A percentile compares a stretch with the other conserved stretches of the same genome.
Conservation (phyloP, 805 yeast species). For the Kluyveromyces wickerhamii region DNA sequence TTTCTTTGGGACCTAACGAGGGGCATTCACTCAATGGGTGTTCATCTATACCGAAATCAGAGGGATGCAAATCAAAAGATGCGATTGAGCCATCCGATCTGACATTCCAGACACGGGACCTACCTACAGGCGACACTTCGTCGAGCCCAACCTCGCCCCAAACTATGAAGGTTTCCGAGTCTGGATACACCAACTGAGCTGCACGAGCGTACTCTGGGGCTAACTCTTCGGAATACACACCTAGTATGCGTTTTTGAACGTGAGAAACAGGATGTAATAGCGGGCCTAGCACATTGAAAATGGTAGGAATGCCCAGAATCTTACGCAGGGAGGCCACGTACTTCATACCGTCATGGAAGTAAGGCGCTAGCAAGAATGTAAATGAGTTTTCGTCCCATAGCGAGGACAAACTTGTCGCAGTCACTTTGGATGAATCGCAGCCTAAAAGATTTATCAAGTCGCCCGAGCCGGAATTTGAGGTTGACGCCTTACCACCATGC, state of each 20-base stretch:
- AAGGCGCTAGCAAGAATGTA: conserved; percentile 84
- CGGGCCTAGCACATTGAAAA: conserved; percentile 92
- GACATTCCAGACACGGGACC: conserved; percentile 72
- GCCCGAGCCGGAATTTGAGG: conserved; percentile 90
- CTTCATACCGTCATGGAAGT: conserved; percentile 89
- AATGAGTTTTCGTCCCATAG: conserved; percentile 40
- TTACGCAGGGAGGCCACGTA: conserved; percentile 72
- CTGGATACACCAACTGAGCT: conserved; percentile 45
- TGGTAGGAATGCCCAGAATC: conserved; percentile 79
- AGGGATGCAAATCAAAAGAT: conserved; percentile 48
- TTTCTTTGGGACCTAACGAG: conserved; percentile 82
- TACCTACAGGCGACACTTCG: conserved; percentile 87
- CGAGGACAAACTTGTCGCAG: conserved; percentile 48
- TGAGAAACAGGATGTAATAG: conserved; percentile 82
- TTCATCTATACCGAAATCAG: conserved; percentile 72
- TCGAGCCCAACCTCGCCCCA: conserved; percentile 91
- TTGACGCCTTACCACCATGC: conserved; percentile 96
- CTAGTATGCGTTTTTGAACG: conserved; percentile 69
- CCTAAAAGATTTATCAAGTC: conserved; percentile 80
- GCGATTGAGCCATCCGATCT: conserved; percentile 25
- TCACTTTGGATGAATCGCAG: conserved; percentile 67
- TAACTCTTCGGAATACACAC: conserved; percentile 73
- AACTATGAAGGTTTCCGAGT: conserved; percentile 67
- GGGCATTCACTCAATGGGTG: conserved; percentile 61
- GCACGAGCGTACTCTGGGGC: conserved; percentile 85